Evolutionary conservation across 352 stramenopile genomes (phyloP).

Genomic region (Globisporangium cederbergense): DNA sequence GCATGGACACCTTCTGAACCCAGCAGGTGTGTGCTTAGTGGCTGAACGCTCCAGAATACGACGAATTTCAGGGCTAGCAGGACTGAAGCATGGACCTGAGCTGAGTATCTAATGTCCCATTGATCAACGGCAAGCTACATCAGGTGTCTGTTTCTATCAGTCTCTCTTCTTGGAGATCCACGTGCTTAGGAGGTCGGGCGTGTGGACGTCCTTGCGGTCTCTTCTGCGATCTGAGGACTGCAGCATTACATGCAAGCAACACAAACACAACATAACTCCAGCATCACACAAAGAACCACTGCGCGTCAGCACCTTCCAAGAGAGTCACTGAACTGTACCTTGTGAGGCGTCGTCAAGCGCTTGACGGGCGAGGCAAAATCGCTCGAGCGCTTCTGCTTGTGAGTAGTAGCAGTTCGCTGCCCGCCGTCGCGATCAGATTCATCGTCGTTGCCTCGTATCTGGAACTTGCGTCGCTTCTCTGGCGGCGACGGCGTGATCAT

Average conservation of each 20-base stretch:
- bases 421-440: background rate
- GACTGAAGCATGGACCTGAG: too few relatives aligned
- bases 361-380: constrained; percentile 7
- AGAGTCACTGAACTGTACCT: background rate
- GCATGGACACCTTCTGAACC: too few relatives aligned
- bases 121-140: too few relatives aligned
- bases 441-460: background rate
- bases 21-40: too few relatives aligned
- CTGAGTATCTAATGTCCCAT: too few relatives aligned
- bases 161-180: constrained; percentile 5
- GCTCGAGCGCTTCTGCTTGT: constrained; percentile 13
- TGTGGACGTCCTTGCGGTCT: background rate
- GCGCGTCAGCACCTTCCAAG: background rate
- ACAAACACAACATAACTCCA: too few relatives aligned
- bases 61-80: too few relatives aligned
- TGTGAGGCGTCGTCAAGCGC: background rate
- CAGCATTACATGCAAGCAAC: background rate
- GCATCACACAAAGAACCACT: too few relatives aligned
- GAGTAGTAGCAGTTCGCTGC: background rate
- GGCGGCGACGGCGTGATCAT: background rate
- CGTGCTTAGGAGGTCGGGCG: background rate
- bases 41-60: too few relatives aligned
- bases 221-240: background rate
- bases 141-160: background rate
- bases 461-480: background rate